Percentiles rank a stretch among this genome's conserved stretches.
phyloP scores from a whole-genome alignment of 1,284 basidiomycete genomes.

The Ganoderma lucidum region DNA sequence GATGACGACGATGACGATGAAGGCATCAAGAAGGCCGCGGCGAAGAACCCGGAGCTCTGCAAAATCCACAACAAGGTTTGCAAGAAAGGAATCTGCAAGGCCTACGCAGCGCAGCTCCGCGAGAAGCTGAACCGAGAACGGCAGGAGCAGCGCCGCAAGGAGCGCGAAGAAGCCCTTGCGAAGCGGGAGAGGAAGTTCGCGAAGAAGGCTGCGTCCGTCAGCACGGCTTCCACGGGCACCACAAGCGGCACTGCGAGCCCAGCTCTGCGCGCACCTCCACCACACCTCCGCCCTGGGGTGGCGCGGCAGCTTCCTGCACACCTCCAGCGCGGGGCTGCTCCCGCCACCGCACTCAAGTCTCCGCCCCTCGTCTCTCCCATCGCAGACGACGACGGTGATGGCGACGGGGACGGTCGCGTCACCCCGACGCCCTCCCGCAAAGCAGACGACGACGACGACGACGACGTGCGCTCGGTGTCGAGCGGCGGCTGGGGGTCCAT shows the following conservation, averaged over 20 bases:
- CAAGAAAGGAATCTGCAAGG: slow-evolving; percentile 38
- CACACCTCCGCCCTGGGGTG: slow-evolving; percentile 20
- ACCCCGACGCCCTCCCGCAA: slow-evolving; percentile 13
- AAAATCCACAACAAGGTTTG: slow-evolving; percentile 35
- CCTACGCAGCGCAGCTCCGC: slow-evolving; percentile 22
- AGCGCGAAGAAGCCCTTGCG: slow-evolving; percentile 9
- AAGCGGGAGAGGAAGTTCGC: slow-evolving; percentile 19
- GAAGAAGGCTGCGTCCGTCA: not conserved
- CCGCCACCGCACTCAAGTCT: not conserved
- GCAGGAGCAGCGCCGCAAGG: slow-evolving; percentile 1
- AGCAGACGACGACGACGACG: slow-evolving; percentile 15
- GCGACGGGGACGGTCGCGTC: not conserved
- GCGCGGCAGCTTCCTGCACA: slow-evolving; percentile 21
- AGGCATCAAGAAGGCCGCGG: slow-evolving; percentile 1
- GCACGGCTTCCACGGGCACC: not conserved
- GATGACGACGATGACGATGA: slow-evolving; percentile 16
- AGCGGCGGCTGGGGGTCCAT: slow-evolving; percentile 18
- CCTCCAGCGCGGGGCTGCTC: slow-evolving; percentile 18
- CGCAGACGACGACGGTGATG: not conserved
- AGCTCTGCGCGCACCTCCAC: slow-evolving; percentile 6
- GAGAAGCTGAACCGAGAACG: slow-evolving; percentile 14
- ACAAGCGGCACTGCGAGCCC: not conserved
- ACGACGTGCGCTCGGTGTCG: slow-evolving; percentile 16
- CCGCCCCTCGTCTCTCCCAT: slow-evolving; percentile 4
- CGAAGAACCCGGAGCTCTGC: slow-evolving; percentile 29